Evolutionary conservation across 805 yeast species (phyloP), one percentile per base, ranked within the genome.

Genomic region (Kuraishia floccosa): DNA sequence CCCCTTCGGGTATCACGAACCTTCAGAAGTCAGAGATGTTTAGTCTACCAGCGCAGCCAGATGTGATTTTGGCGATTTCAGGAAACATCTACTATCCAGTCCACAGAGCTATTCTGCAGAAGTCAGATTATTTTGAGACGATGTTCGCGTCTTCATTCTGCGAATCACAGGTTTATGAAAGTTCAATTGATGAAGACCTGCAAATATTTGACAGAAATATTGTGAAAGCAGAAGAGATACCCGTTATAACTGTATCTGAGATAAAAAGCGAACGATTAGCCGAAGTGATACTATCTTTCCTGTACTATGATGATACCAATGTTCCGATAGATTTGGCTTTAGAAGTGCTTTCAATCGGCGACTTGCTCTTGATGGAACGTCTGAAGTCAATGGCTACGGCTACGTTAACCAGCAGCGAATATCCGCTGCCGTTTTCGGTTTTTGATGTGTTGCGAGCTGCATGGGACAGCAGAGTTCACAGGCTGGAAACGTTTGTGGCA

Each of bases 391-490:
- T 74, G 58, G 75, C 83, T 25, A 76, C 83, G 1, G 58, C 67
- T 8, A 49, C 58, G 9, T 51, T 72, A 23, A 56, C 71, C 1
- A 13, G 20, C 17, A 18, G 16, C 7, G 13, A 17, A 9, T 17
- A 24, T 13, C n/a, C n/a, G n/a, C n/a, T n/a, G n/a, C n/a, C n/a
- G n/a, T 14, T 40, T 33, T 54, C 68, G 14, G 54, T 73, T 1
- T 78, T 60, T 44, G 81, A 76, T 17, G 54, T 79, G 11, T 50
- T 82, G 16, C 52, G 73, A 32, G 67, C 77, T 1, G 74, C 79
- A 0, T 82, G 93, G 91, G 67, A 64, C 12, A 68, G 80, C 1
- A 55, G 77, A 23, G 56, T 78, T 29, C 79, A 73, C 34, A 59
- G 82, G 30, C 48, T 82, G 17, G 91, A 81, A 42, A 70, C 69